Conservation (phyloP, 371 early-diverging fungal genomes). For the Mortierella polycephala region DNA sequence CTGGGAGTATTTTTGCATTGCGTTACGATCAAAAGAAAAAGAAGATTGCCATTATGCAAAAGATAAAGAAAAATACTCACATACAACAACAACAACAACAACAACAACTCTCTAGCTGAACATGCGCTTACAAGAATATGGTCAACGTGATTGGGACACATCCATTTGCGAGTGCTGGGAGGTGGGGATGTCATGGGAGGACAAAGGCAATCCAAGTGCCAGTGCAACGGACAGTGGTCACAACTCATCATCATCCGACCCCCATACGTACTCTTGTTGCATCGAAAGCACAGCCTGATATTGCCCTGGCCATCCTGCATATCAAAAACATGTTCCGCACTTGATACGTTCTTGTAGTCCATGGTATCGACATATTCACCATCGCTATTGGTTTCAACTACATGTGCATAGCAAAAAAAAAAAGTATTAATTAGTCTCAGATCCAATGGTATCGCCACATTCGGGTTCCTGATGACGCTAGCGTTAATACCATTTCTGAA, state of each 20-base stretch:
- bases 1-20: neutral
- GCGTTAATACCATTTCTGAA: constrained; percentile 60
- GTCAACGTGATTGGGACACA: constrained; percentile 67
- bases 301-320: constrained; percentile 63
- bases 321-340: constrained; percentile 14
- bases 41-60: neutral
- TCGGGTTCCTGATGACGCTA: neutral
- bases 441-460: neutral
- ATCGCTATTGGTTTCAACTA: constrained; percentile 66
- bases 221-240: constrained; percentile 82
- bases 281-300: constrained; percentile 68
- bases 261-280: constrained; percentile 65
- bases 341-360: constrained; percentile 48
- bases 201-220: constrained; percentile 89
- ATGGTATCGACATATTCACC: constrained; percentile 66
- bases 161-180: constrained; percentile 77
- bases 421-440: neutral
- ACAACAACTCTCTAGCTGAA: neutral
- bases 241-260: constrained; percentile 72
- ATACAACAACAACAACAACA: constrained; percentile 58
- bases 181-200: constrained; percentile 80
- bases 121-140: constrained; percentile 13
- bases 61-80: neutral
- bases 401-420: neutral
- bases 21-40: neutral